Base-by-base conservation (phyloP, 768 basidiomycete genomes). In the Leucosporidium scottii region DNA sequence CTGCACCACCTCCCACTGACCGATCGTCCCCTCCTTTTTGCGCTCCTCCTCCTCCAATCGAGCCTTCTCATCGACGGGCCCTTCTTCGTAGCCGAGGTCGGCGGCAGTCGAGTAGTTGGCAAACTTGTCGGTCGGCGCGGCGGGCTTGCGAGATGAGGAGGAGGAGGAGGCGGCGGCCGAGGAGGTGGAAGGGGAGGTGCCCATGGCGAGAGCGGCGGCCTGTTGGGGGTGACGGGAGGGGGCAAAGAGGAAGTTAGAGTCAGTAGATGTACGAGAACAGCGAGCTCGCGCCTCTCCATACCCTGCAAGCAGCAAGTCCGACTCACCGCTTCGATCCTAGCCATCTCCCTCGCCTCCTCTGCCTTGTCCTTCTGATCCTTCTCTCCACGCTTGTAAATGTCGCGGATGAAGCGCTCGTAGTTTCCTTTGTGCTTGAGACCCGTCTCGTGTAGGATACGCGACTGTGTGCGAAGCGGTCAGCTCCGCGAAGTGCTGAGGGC, bases 391-490 rank as follows among this genome's bases (percentile, higher is more conserved):
- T 97, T 97, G 84, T 98, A 99, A 53, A 98, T 83, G 49, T 89
- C 86, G 28, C 93, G 83, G 65, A 98, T 88, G 79, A 88, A 96
- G 23, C 93, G 84, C 75, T 99, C 94, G 66, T 88, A 85, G 77
- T 90, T 96, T 55, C 94, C 96, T 76, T 93, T 88, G 81, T 99
- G 96, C 39, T 90, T 85, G 55, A 97, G 80, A 51, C 96, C 96
- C 71, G 85, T 89, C 79, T 98, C 96, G 76, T 99, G 96, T 62
- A 91, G 91, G 71, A 85, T 82, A 61, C 90, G 84, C 1, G 94
- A 97, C 68, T 96, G 89, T 15, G 82, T 2, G 36, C 13, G 47
- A 57, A 44, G 51, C 15, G 12, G 53, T 34, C 9, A 67, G 55
- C 53, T 61, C 5, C 36, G 2, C 10, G 15, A 39, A 31, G 21